Percentiles rank a stretch among this genome's conserved stretches.
phyloP scores from a whole-genome alignment of 305 asterid genomes.

The Solanum hybrid region DNA sequence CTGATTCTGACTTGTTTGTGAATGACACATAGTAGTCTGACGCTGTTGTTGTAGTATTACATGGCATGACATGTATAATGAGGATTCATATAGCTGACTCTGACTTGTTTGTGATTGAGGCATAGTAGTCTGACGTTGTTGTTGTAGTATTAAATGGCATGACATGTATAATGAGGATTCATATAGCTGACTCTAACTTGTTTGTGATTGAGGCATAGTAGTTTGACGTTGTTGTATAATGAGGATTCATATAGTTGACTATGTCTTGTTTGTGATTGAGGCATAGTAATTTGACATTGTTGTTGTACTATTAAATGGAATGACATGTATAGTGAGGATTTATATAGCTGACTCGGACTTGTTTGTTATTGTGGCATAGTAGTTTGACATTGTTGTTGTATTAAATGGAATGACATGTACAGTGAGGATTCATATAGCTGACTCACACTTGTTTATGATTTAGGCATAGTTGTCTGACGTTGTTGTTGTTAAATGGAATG shows the following conservation, averaged over 20 bases:
- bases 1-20: too few species aligned
- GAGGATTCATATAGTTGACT: neutral
- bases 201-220: neutral
- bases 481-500: neutral
- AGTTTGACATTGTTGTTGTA: neutral
- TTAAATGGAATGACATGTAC: neutral
- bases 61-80: neutral
- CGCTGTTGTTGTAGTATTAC: neutral
- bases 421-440: neutral
- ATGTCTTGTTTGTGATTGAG: neutral
- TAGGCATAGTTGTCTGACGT: neutral
- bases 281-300: rapidly evolving
- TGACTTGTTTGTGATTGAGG: neutral
- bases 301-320: neutral
- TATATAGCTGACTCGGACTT: neutral
- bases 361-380: neutral
- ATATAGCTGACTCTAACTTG: neutral
- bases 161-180: neutral
- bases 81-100: neutral
- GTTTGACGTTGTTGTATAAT: rapidly evolving
- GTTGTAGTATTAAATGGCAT: too few species aligned
- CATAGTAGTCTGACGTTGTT: neutral
- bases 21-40: too few species aligned
- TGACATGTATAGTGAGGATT: neutral
- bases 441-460: neutral